Base-by-base conservation (phyloP, 495 filamentous ascomycete species). In the Parathielavia appendiculata region DNA sequence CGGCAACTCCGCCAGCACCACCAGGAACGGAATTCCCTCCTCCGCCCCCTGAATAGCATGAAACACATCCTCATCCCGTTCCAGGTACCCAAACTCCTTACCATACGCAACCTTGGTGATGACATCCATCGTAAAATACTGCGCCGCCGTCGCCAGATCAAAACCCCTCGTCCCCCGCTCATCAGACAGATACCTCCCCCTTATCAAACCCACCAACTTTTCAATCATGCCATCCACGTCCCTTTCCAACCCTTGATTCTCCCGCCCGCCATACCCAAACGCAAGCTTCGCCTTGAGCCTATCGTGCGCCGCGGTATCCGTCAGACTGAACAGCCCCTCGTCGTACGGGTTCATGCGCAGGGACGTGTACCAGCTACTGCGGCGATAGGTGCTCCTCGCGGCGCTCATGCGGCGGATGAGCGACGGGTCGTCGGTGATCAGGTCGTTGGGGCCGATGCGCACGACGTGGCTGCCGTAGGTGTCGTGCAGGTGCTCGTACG, bases 61-160 rank as follows among this genome's bases (percentile, higher is more conserved):
- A 51, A 75, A 72, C 17, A 77, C 60, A 58, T 85, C 82, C 4
- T 56, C 54, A 55, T 83, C 75, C 20, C 49, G 51, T 6, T 48
- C 61, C 8, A 79, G 50, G 67, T 76, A 76, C 52, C 77, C 69
- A 69, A 82, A 76, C 60, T 73, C 58, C 61, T 86, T 56, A 54
- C 86, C 65, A 43, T 75, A 77, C 64, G 83, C 71, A 2, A 78
- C 57, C n/a, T 67, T 71, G 12, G 74, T 74, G 56, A 81, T 75
- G 2, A 76, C 65, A 56, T 83, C 81, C 13, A 81, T 59, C 3
- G 78, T 80, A 51, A 81, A 79, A 62, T n/a, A n/a, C n/a, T n/a
- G n/a, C n/a, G n/a, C n/a, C n/a, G n/a, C n/a, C n/a, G n/a, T n/a
- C n/a, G n/a, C n/a, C n/a, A n/a, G n/a, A n/a, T n/a, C n/a, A n/a